phyloP scores from a whole-genome alignment of 1,284 basidiomycete species.

The Rhizopogon hawkerae region DNA sequence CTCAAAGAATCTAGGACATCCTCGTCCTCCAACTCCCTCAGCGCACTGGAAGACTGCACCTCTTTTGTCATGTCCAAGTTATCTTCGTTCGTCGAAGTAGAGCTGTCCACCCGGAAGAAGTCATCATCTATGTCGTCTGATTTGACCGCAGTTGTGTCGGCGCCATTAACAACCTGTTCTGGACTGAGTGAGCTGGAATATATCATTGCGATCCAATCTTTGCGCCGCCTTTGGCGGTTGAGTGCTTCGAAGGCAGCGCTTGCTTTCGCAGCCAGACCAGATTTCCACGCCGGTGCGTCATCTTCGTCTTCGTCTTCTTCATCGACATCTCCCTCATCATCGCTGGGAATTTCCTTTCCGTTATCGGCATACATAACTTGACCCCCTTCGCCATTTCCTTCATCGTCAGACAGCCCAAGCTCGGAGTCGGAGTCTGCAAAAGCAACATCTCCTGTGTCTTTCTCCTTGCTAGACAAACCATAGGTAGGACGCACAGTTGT shows the following conservation, averaged over 20 bases:
- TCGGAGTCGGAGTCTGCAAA: conserved; percentile 82
- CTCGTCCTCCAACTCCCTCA: conserved; percentile 80
- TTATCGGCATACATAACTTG: conserved; percentile 44
- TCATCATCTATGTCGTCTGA: conserved; percentile 48
- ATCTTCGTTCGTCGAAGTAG: conserved; percentile 37
- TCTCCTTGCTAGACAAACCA: conserved; percentile 29
- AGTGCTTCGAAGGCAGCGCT: conserved; percentile 38
- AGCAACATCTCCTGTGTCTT: conserved; percentile 40
- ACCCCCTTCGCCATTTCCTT: conserved; percentile 9
- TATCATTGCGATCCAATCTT: conserved; percentile 83
- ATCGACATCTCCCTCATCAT: conserved; percentile 36
- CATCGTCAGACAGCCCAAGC: conserved; percentile 46
- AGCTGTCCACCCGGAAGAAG: conserved; percentile 61
- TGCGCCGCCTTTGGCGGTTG: conserved; percentile 38
- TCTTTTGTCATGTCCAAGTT: conserved; percentile 70
- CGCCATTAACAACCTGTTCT: conserved; percentile 55
- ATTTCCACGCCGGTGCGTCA: conserved; percentile 69
- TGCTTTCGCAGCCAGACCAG: conserved; percentile 59
- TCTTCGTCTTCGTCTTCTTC: conserved; percentile 37
- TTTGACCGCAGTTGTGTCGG: conserved; percentile 21
- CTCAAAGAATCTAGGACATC: conserved; percentile 81
- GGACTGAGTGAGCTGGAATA: conserved; percentile 70
- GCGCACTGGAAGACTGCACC: conserved; percentile 34
- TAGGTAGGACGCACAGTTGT: conserved; percentile 34
- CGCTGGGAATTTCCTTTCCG: conserved; percentile 48